Conservation (phyloP, 202 grass and related monocot species). For the Brachypodium distachyon region DNA sequence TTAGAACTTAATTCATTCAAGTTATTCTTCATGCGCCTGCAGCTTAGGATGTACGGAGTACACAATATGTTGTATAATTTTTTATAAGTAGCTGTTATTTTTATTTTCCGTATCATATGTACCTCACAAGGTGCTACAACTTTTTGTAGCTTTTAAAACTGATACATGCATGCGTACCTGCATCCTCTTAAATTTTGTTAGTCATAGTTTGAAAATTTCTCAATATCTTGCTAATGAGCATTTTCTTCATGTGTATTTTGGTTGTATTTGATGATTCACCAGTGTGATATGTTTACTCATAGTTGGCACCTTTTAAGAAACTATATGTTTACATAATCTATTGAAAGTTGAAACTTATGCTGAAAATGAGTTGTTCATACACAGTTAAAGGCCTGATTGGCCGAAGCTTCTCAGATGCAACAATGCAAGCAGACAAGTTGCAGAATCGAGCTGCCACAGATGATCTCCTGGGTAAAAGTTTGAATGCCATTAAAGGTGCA, state of each 20-base stretch:
- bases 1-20: neutral
- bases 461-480: constrained; percentile 57
- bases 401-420: constrained; percentile 41
- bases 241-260: neutral
- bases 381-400: constrained; percentile 36
- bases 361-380: constrained; percentile 8
- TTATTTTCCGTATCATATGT: neutral
- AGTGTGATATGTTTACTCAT: neutral
- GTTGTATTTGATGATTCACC: neutral
- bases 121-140: neutral
- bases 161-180: neutral
- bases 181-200: neutral
- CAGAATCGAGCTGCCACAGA: constrained; percentile 51
- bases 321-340: neutral
- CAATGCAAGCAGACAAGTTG: constrained; percentile 42
- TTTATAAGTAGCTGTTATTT: neutral
- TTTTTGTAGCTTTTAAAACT: neutral
- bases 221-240: neutral
- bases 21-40: neutral
- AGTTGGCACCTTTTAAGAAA: neutral
- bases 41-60: too few relatives aligned
- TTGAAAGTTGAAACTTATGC: neutral
- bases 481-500: constrained; percentile 66
- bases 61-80: neutral
- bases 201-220: neutral